Evolutionary conservation across 116 monocot species (phyloP), one percentile per base, ranked within the genome.

Genomic region (Cymodocea nodosa): DNA sequence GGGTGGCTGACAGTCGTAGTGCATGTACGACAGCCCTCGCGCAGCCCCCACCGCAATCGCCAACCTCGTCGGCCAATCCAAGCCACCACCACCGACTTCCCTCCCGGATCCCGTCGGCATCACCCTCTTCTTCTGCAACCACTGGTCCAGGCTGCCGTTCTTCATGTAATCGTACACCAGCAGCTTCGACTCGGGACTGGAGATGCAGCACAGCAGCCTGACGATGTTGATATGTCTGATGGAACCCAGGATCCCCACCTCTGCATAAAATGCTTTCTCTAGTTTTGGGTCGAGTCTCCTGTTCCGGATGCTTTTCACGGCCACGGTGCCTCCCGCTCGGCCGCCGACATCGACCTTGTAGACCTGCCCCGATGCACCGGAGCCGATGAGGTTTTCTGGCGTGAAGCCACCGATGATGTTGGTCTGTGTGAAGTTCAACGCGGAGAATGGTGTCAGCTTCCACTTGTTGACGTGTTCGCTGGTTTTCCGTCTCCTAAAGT

Each of bases 361-460:
- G 17, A 95, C 91, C 35, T 67, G 49, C 10, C 95, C 91, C 6
- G 77, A 60, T 0, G 87, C 90, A 54, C 87, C 95, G 35, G 75
- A 68, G 8, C 81, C 95, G 60, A 90, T 73, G 8, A 85, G 51
- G 62, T 95, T 90, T 15, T 83, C 85, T 17, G 90, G 70, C 4
- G 20, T 56, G 17, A 87, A 72, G 0, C 77, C 85, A 13, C 64
- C 57, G 12, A 85, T 6, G 48, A 95, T 82, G 67, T 9, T 71
- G 15, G 70, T 35, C 56, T 81, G 83, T 0, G 75, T 68, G 78
- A 90, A 83, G 23, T 76, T 70, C 63, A 87, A 12, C 9, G 65
- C 2, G 18, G 81, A 80, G 78, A 95, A 95, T 1, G 83, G 75
- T 16, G 90, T 95, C 10, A 90, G 56, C 63, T 87, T 87, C 87